Evolutionary conservation across 371 early-diverging fungal genomes (phyloP).

Genomic region (Mucor indicus): DNA sequence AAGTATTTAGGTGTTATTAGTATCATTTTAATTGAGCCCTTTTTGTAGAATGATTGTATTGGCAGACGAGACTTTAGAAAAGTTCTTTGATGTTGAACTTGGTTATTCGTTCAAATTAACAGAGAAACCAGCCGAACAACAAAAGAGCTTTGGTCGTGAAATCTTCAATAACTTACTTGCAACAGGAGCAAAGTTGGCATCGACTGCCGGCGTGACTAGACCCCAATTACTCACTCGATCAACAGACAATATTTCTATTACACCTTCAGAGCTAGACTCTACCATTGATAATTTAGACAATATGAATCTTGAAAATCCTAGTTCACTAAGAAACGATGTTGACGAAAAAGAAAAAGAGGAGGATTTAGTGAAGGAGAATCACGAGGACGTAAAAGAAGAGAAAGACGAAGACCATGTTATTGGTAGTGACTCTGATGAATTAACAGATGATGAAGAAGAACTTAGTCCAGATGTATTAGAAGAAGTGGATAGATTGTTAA

Average conservation of each 20-base stretch:
- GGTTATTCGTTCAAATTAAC: conserved; percentile 60
- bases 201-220: conserved; percentile 17
- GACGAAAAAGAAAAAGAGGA: background rate
- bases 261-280: conserved; percentile 14
- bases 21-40: too few relatives aligned
- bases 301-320: background rate
- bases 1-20: background rate
- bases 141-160: conserved; percentile 53
- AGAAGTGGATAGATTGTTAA: conserved; percentile 31
- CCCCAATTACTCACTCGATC: conserved; percentile 14
- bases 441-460: conserved; percentile 22
- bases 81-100: conserved; percentile 68
- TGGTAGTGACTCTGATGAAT: conserved; percentile 15
- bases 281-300: conserved; percentile 9
- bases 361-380: background rate
- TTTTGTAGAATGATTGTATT: conserved; percentile 73
- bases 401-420: conserved; percentile 6
- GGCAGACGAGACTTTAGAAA: conserved; percentile 70
- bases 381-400: background rate
- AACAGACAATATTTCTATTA: conserved; percentile 3
- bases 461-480: conserved; percentile 29
- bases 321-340: background rate
- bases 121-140: conserved; percentile 60
- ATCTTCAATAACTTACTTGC: conserved; percentile 55
- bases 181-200: conserved; percentile 39